Conservation (phyloP, 1,284 basidiomycete genomes). For the Trichosporon coremiiforme region DNA sequence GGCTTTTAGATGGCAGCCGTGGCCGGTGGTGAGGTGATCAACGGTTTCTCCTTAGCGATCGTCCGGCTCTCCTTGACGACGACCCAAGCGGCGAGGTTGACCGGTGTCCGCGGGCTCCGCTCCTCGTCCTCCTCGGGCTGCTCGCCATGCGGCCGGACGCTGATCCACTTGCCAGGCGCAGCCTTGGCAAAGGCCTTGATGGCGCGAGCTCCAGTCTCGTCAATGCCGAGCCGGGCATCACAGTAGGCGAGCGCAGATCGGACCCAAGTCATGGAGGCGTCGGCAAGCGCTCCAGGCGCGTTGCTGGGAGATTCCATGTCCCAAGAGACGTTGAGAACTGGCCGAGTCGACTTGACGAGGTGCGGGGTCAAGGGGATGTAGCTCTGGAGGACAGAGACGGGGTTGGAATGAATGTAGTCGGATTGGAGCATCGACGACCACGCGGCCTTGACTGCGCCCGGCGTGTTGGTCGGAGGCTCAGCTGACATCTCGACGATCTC, state of each 20-base stretch:
- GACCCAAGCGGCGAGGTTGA: constrained; percentile 28
- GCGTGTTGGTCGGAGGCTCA: constrained; percentile 36
- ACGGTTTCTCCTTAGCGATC: constrained; percentile 4
- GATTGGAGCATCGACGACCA: constrained; percentile 46
- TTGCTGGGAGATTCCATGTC: neutral
- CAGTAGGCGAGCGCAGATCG: constrained; percentile 44
- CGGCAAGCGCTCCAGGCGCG: constrained; percentile 36
- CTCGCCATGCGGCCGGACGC: constrained; percentile 18
- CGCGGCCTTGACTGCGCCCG: constrained; percentile 37
- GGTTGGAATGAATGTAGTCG: constrained; percentile 45
- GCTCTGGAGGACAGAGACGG: constrained; percentile 43
- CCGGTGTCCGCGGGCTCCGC: constrained; percentile 52
- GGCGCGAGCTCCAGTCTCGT: constrained; percentile 22
- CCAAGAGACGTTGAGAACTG: constrained; percentile 19
- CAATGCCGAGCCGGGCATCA: constrained; percentile 34
- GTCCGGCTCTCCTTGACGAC: constrained; percentile 22
- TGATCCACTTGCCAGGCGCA: constrained; percentile 22
- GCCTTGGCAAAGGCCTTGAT: neutral
- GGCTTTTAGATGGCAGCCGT: neutral
- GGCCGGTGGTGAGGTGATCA: constrained; percentile 13
- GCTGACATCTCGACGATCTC: constrained; percentile 55
- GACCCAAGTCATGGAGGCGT: constrained; percentile 42
- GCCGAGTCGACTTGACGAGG: constrained; percentile 21
- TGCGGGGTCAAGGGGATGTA: constrained; percentile 35
- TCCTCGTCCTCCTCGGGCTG: neutral